A percentile compares a stretch with the other conserved stretches of the same genome.
These are phyloP conservation scores for Clausena lansium DNA, from an alignment of 345 rosid species.

Conservation along the genomic window DNA sequence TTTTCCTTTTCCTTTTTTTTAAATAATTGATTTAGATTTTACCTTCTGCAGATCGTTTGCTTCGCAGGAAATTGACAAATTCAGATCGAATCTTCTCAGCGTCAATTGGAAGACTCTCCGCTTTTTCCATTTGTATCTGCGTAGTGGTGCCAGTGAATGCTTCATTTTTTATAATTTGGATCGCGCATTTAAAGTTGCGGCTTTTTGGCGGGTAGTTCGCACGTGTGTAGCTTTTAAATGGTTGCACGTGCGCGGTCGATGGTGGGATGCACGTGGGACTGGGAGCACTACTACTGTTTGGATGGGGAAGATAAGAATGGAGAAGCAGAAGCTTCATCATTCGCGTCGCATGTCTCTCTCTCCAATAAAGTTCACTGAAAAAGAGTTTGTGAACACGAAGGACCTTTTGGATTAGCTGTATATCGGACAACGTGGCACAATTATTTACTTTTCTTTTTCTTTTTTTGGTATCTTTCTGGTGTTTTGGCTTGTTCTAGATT, in stretches of 20 bases:
- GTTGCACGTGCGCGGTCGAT: slow-evolving; percentile 13
- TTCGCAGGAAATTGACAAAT: slow-evolving; percentile 50
- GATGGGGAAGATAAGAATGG: neutral
- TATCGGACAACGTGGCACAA: too few species aligned
- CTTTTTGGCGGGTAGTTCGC: slow-evolving; percentile 3
- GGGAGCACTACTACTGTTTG: neutral
- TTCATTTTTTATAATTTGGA: neutral
- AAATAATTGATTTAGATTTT: neutral
- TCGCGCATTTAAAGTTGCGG: slow-evolving; percentile 4
- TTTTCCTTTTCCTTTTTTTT: too few species aligned
- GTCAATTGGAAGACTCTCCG: neutral
- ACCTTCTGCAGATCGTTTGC: slow-evolving; percentile 58
- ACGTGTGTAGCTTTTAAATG: neutral
- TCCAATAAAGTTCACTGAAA: too few species aligned
- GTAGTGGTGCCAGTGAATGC: neutral
- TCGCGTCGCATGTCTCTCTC: neutral
- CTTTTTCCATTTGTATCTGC: neutral
- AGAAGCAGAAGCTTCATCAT: neutral
- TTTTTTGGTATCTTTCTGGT: neutral
- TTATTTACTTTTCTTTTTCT: neutral
- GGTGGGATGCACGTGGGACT: neutral
- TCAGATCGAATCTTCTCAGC: slow-evolving; percentile 43
- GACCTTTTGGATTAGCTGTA: neutral
- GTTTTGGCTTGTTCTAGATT: neutral
- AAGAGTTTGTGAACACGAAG: neutral